Evolutionary conservation across 306 rosid species (phyloP), one percentile per base, ranked within the genome.

Genomic region (Cyclanthera cordifolia): DNA sequence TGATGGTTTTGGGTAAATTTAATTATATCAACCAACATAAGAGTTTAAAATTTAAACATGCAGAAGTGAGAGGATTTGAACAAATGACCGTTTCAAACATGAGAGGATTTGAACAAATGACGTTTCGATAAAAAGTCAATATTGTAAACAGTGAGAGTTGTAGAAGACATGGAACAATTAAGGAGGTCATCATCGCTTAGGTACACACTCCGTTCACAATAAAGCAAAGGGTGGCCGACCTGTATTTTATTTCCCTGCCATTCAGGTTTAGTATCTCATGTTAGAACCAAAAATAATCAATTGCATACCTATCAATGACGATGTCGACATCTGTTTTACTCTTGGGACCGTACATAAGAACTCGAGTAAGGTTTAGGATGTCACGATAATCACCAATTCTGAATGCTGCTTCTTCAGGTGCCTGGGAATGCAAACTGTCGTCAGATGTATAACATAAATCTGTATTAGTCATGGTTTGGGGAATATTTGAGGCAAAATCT

Each of bases 321-420:
- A 80, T 75, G 79, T 90, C 97, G 74, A 80, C 90, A 73, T 88
- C 87, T 60, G 86, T 83, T 86, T 90, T 90, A 87, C 97, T 90
- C 80, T 90, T 90, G 47, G 97, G 97, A 69, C 97, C 95, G 50
- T 79, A 63, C 73, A 76, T 25, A 14, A 90, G 95, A 76, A 86
- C 97, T 82, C 97, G 83, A 65, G 97, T 86, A 74, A 90, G 97
- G 84, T 85, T 90, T 82, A 90, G 81, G 73, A 90, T 90, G 85
- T 88, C 95, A 21, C 97, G 95, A 75, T 88, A 90, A 71, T 90
- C 97, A 66, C 90, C 95, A 83, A 86, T 84, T 83, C 76, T 86
- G 70, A 76, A 82, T 70, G 89, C 87, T 78, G 82, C 86, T 76
- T 87, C 92, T 61, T 75, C 78, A 61, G 90, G 83, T 53, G 79